phyloP scores from a whole-genome alignment of 352 stramenopile species.

The Phytopythium cucurbitacearum region DNA sequence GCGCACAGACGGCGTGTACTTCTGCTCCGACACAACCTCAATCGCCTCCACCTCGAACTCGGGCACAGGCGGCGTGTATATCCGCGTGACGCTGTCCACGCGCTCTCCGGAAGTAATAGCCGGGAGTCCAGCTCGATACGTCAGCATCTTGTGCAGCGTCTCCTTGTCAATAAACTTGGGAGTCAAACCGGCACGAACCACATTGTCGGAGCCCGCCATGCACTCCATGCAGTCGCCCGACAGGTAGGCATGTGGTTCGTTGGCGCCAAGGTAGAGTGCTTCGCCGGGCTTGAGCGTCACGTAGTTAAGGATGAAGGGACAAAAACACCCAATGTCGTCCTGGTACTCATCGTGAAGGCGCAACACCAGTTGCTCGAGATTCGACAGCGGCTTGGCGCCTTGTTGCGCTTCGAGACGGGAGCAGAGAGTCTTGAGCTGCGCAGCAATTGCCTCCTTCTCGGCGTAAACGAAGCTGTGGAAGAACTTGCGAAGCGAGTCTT shows the following conservation, averaged over 20 bases:
- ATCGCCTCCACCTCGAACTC: constrained; percentile 90
- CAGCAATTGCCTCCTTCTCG: constrained; percentile 50
- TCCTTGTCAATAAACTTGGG: constrained; percentile 99
- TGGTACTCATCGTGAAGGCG: constrained; percentile 93
- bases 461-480: constrained; percentile 83
- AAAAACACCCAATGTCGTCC: constrained; percentile 97
- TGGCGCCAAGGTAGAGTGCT: constrained; percentile 97
- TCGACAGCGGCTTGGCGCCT: constrained; percentile 15
- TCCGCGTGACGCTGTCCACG: constrained; percentile 47
- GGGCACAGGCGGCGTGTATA: constrained; percentile 88
- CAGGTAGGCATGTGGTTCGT: constrained; percentile 99
- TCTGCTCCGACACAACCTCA: constrained; percentile 27
- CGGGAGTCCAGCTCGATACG: constrained; percentile 76
- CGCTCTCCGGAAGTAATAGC: constrained; percentile 21
- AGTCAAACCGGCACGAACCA: constrained; percentile 97
- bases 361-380: constrained; percentile 83
- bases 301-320: constrained; percentile 98
- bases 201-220: constrained; percentile 99
- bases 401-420: constrained; percentile 51
- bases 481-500: constrained; percentile 50
- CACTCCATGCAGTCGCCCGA: constrained; percentile 95
- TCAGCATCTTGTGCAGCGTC: constrained; percentile 97
- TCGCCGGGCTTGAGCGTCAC: constrained; percentile 94
- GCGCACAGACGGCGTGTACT: constrained; percentile 28
- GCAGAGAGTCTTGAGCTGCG: constrained; percentile 80